Evolutionary conservation across 352 stramenopile species (phyloP).

Genomic region (Globisporangium iwayamae): DNA sequence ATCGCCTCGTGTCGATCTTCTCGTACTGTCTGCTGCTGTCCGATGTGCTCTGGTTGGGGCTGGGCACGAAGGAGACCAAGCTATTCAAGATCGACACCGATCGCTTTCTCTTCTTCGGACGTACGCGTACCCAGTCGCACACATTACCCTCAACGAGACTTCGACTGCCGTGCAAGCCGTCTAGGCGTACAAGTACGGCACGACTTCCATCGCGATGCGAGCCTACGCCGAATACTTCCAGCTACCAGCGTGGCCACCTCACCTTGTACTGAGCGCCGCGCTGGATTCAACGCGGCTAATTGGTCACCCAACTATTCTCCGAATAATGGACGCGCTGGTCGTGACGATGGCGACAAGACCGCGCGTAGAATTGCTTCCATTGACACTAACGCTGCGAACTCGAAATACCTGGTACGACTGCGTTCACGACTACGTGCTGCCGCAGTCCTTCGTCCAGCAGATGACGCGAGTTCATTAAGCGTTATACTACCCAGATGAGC

Average conservation of each 20-base stretch:
- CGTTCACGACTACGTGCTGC: conserved; percentile 18
- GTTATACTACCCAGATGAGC: conserved; percentile 12
- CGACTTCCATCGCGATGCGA: conserved; percentile 20
- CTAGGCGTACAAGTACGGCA: conserved; percentile 29
- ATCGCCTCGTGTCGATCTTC: conserved; percentile 12
- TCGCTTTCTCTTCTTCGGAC: conserved; percentile 4
- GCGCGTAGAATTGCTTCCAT: background rate
- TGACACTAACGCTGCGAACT: background rate
- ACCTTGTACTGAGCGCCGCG: conserved; percentile 12
- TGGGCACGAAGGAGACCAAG: background rate
- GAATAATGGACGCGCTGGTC: conserved; percentile 9
- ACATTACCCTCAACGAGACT: background rate
- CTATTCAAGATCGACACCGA: background rate
- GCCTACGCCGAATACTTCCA: conserved; percentile 15
- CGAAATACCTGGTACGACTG: conserved; percentile 16
- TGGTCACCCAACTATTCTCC: background rate
- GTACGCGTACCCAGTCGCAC: conserved; percentile 1
- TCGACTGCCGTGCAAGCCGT: background rate
- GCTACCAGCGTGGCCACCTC: conserved; percentile 10
- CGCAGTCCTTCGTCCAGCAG: conserved; percentile 19
- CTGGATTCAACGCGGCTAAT: background rate
- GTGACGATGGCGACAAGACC: background rate
- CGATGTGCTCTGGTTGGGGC: conserved; percentile 17
- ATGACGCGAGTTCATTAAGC: conserved; percentile 13
- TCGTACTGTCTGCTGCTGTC: conserved; percentile 24